A percentile compares a stretch with the other conserved stretches of the same genome.
These are phyloP conservation scores for Davidsoniella eucalypti DNA, from an alignment of 2,329 filamentous ascomycete species.

Conservation along the genomic window DNA sequence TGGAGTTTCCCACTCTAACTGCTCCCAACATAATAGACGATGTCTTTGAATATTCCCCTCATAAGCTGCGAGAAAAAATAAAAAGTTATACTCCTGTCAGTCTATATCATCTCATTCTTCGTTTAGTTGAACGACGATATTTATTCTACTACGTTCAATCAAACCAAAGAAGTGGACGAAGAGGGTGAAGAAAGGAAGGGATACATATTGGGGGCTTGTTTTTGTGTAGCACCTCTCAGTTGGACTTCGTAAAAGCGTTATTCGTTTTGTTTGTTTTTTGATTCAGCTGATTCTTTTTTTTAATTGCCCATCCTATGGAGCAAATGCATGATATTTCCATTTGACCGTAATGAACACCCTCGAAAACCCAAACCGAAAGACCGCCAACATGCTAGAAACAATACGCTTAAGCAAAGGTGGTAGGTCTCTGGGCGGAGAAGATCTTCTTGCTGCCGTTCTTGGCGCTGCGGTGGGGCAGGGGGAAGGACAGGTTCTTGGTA, in stretches of 20 bases:
- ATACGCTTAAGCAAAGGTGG: slow-evolving; percentile 84
- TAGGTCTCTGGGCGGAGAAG: slow-evolving; percentile 83
- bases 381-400: slow-evolving; percentile 29
- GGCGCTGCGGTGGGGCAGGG: slow-evolving; percentile 88
- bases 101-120: too few species aligned
- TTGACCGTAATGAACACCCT: slow-evolving; percentile 45
- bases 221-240: background rate
- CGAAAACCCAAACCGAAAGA: slow-evolving; percentile 33
- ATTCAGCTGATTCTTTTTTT: slow-evolving; percentile 14
- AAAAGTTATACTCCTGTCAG: too few species aligned
- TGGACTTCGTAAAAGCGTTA: slow-evolving; percentile 11
- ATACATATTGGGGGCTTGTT: background rate
- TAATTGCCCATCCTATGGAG: slow-evolving; percentile 14
- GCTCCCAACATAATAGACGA: too few species aligned
- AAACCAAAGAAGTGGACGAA: background rate
- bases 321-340: slow-evolving; percentile 42
- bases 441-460: slow-evolving; percentile 75
- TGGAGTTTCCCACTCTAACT: too few species aligned
- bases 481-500: slow-evolving; percentile 91
- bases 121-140: too few species aligned
- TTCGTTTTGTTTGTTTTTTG: slow-evolving; percentile 12
- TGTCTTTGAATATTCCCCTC: too few species aligned
- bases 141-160: background rate
- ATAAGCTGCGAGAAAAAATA: too few species aligned
- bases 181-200: background rate